Percentiles rank a stretch among this genome's conserved stretches.
Evolutionary conservation across 2,329 filamentous ascomycete genomes (phyloP).

Genomic region (Penicillium sp.): DNA sequence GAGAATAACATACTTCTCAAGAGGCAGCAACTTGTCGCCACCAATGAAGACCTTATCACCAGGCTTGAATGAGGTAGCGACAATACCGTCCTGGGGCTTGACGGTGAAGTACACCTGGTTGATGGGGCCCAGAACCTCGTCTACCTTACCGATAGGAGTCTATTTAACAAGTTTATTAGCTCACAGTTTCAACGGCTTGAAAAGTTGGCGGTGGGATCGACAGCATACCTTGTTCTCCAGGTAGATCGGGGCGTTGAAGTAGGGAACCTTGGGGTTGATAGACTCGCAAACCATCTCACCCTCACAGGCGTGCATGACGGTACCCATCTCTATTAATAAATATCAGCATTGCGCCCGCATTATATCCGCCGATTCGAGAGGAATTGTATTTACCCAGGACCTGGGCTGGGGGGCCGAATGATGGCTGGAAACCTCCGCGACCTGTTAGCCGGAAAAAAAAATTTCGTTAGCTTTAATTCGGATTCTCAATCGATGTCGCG

Average conservation of each 20-base stretch:
- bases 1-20: conserved; percentile 67
- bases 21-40: conserved; percentile 87
- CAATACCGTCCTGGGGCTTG: conserved; percentile 94
- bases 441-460: conserved; percentile 45
- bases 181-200: not conserved
- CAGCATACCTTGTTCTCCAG: conserved; percentile 86
- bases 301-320: conserved; percentile 91
- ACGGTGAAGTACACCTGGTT: conserved; percentile 99
- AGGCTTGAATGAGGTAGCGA: conserved; percentile 88
- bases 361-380: not conserved
- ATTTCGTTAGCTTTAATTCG: conserved; percentile 32
- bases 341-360: conserved; percentile 30
- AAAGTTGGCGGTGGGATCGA: not conserved
- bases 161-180: conserved; percentile 34
- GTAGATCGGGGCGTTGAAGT: conserved; percentile 99
- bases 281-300: conserved; percentile 98
- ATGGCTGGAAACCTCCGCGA: conserved; percentile 62
- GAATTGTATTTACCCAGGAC: conserved; percentile 53
- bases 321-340: conserved; percentile 73
- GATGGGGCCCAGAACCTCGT: conserved; percentile 95
- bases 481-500: not conserved
- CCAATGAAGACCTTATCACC: conserved; percentile 98
- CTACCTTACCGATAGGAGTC: conserved; percentile 92
- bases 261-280: conserved; percentile 91
- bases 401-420: conserved; percentile 62